Evolutionary conservation across 352 stramenopile genomes (phyloP), one percentile per base, ranked within the genome.

Genomic region (Sclerospora graminicola): DNA sequence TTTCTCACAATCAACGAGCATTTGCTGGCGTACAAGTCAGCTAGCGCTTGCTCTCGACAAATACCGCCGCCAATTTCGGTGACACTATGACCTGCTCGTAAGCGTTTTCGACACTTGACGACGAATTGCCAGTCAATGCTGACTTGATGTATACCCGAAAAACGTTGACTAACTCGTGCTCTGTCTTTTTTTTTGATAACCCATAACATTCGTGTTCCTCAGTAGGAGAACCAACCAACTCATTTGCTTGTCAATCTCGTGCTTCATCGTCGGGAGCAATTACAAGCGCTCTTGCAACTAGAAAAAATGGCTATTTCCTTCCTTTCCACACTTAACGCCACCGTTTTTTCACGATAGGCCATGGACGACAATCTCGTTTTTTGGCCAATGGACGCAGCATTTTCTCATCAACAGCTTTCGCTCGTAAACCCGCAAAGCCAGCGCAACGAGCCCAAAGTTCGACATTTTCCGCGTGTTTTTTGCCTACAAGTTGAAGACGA

Each of bases 281-380:
- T 11, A 97, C 59, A 8, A 98, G 61, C 1, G 76, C n/a, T n/a
- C 75, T 21, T 75, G 70, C 20, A 98, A 54, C 47, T 96, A 84
- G 51, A n/a, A n/a, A n/a, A 95, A 97, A 35, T 77, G 79, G 35
- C 77, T 78, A 48, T n/a, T n/a, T n/a, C n/a, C 97, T 90, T 9
- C 97, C 77, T 29, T 86, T 82, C 95, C 95, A 98, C 18, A 98
- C 58, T n/a, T 26, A 98, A 59, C 16, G 88, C 80, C n/a, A 98
- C 56, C 5, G 94, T 97, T 27, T 93, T 91, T 51, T 97, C 86
- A 15, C 90, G 85, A 59, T 98, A n/a, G 84, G 8, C 89, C 90
- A 65, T 97, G n/a, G n/a, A n/a, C 87, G 6, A 98, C 94, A 44
- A 99, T 95, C 24, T 98, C 86, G n/a, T n/a, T n/a, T n/a, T 55